These are phyloP conservation scores for Berkeleyomyces basicola DNA, from an alignment of 2,329 filamentous ascomycete species.

Conservation along the genomic window DNA sequence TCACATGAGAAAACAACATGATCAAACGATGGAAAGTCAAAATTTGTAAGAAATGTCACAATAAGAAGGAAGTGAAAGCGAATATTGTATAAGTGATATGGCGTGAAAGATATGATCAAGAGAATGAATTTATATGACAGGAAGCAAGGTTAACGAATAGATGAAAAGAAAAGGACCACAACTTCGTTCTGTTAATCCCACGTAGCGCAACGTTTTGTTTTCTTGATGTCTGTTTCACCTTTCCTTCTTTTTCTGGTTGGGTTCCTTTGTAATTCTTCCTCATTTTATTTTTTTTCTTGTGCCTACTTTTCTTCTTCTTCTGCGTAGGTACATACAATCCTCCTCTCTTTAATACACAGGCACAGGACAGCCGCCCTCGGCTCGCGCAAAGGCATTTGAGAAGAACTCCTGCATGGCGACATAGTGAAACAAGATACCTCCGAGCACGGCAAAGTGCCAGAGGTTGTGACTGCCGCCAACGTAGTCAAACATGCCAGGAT, in stretches of 20 bases:
- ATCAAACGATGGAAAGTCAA: background rate
- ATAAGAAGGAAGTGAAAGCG: background rate
- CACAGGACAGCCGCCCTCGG: conserved; percentile 39
- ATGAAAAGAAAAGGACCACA: background rate
- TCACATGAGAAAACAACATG: no score
- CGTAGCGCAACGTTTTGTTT: background rate
- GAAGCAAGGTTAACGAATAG: background rate
- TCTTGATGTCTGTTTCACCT: background rate
- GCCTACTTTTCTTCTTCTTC: background rate
- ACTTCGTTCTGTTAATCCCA: background rate
- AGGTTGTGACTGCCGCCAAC: conserved; percentile 91
- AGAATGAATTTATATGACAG: background rate
- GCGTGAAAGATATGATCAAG: background rate
- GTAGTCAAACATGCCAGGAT: conserved; percentile 86
- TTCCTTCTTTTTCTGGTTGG: background rate
- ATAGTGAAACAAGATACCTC: conserved; percentile 96
- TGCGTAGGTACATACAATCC: background rate
- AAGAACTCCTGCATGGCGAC: conserved; percentile 93
- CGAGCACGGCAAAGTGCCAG: conserved; percentile 88
- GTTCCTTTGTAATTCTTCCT: background rate
- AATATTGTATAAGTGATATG: background rate
- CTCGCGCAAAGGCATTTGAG: conserved; percentile 53
- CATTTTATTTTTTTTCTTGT: background rate
- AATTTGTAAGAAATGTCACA: background rate
- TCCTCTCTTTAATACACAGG: conserved; percentile 28